Percentiles rank a stretch among this genome's conserved stretches.
Evolutionary conservation across 169 alveolate genomes (phyloP).

Genomic region (Plasmodium cynomolgi): DNA sequence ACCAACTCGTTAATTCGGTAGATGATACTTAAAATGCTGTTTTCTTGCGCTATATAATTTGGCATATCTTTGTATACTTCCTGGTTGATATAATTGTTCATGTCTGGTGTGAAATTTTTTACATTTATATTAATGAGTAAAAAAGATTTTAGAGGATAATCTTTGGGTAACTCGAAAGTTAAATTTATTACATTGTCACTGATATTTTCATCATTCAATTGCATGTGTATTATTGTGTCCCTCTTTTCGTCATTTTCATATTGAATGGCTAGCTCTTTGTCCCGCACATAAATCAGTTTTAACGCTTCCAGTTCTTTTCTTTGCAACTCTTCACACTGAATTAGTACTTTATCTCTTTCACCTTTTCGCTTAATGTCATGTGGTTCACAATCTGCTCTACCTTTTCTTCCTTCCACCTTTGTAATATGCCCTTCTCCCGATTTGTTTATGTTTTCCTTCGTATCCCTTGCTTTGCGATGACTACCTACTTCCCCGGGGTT

Average conservation of each 20-base stretch:
- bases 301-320: constrained; percentile 69
- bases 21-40: constrained; percentile 43
- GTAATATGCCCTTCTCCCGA: not conserved
- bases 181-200: constrained; percentile 34
- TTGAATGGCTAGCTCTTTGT: constrained; percentile 48
- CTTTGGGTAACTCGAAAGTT: constrained; percentile 71
- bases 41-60: constrained; percentile 41
- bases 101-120: constrained; percentile 67
- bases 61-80: constrained; percentile 65
- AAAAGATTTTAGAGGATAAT: constrained; percentile 72
- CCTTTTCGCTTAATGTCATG: not conserved
- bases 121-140: constrained; percentile 56
- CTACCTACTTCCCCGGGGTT: not conserved
- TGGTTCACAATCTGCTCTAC: not conserved
- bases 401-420: constrained; percentile 18
- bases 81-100: constrained; percentile 59
- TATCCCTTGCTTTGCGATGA: not conserved
- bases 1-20: constrained; percentile 69
- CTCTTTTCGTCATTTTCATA: constrained; percentile 61
- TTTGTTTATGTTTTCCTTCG: constrained; percentile 1
- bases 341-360: constrained; percentile 30
- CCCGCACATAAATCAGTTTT: constrained; percentile 56
- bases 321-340: constrained; percentile 65
- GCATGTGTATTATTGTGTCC: constrained; percentile 52
- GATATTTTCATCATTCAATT: constrained; percentile 70